Evolutionary conservation across 345 rosid species (phyloP), one percentile per base, ranked within the genome.

Genomic region (Brassica incana): DNA sequence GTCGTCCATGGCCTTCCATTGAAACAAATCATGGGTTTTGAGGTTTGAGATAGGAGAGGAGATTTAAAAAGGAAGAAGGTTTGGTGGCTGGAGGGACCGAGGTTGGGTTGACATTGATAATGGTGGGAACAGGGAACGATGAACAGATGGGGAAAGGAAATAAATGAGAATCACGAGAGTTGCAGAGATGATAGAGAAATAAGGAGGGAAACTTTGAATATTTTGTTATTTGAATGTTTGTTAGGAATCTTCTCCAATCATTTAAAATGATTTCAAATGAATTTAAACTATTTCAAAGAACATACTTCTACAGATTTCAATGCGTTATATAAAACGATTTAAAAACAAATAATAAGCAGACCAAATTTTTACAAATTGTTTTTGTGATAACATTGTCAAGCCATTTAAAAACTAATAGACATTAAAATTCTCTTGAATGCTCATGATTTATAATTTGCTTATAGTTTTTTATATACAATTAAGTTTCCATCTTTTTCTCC

Each of bases 161-260:
- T 81, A 43, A 81, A 81, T 81, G 77, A 76, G 65, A 69, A 81
- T 81, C 83, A 81, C 83, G 83, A 81, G 83, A 81, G 10, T 76
- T 65, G 54, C 80, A 80, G 72, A 33, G 76, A 16, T 25, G 4
- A 59, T 16, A 16, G 4, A 59, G 50, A 14, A 29, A 15, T 20
- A 8, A 36, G 80, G 79, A 74, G 83, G 83, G 76, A 75, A 72
- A 69, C 25, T 58, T 72, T 69, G 43, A 6, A 43, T 66, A n/a
- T 1, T 67, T 67, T 58, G 8, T 66, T 0, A 2, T 80, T 81
- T 76, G 77, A 81, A 76, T 65, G 18, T 71, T 72, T 54, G 43
- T 71, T 71, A 6, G 7, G 76, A 63, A 69, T 54, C 68, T 75
- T 74, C 72, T 80, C 59, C 68, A 64, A 70, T 70, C 64, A 80